Base-by-base conservation (phyloP, 371 early-diverging fungal species). In the Rhizopus arrhizus region DNA sequence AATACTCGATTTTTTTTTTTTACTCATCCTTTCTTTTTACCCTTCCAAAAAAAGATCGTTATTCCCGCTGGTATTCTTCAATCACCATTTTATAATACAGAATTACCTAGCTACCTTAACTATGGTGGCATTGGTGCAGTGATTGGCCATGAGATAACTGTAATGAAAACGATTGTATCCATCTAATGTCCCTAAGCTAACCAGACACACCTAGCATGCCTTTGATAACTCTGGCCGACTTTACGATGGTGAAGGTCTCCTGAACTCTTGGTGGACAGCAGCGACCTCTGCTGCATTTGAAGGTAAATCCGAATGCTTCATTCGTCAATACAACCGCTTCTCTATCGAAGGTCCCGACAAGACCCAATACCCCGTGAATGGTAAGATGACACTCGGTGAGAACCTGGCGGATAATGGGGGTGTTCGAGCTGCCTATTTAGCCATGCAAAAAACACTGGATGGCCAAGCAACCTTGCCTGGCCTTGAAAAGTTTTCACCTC, bases 401-500 rank as follows among this genome's bases (percentile, higher is more conserved):
- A 91, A 90, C 64, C 63, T 92, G 35, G 90, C 93, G 3, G 93
- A 92, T 63, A 89, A 88, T 58, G 91, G 91, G 8, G 93, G 91
- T 16, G 15, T 86, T 35, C 62, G 55, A n/a, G 65, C 64, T 35
- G 69, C 82, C 0, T 78, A 68, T 16, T 45, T 60, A 15, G 67
- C 82, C 2, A 55, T 58, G 43, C 5, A 5, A 1, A 43, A 43
- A 43, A 22, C 22, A 2, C 69, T 78, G 34, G 33, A 43, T 2
- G 54, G 53, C 13, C 15, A 36, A 13, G 48, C 55, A 16, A 6
- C 6, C 3, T 50, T 68, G 5, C 68, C 68, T 9, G 45, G 54
- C 4, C 40, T 68, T 10, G 64, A 68, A n/a, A 13, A 47, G 4
- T 58, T 64, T 13, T 59, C 83, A n/a, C 61, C 62, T 0, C 77